Evolutionary conservation across 202 grass and related monocot species (phyloP).

Genomic region (Hordeum pubiflorum): DNA sequence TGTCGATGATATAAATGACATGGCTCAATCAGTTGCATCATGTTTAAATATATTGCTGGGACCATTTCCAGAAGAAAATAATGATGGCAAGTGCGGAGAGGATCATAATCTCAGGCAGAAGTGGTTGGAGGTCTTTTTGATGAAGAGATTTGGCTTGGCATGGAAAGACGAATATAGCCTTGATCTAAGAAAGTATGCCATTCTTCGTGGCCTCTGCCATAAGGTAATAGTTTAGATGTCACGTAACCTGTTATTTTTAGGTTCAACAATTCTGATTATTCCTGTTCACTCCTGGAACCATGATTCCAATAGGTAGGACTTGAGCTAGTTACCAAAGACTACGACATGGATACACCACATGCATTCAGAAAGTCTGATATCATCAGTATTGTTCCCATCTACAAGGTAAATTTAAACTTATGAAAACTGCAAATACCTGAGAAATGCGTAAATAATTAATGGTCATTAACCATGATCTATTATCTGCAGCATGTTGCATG

Average conservation of each 20-base stretch:
- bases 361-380: slow-evolving; percentile 82
- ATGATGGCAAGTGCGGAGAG: slow-evolving; percentile 18
- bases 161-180: slow-evolving; percentile 71
- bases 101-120: slow-evolving; percentile 71
- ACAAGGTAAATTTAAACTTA: slow-evolving; percentile 64
- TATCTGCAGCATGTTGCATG: slow-evolving; percentile 80
- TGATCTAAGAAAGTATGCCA: slow-evolving; percentile 90
- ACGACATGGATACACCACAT: slow-evolving; percentile 66
- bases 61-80: slow-evolving; percentile 55
- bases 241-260: background rate
- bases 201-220: slow-evolving; percentile 95
- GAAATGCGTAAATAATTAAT: slow-evolving; percentile 11
- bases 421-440: background rate
- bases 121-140: slow-evolving; percentile 76
- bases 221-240: slow-evolving; percentile 52
- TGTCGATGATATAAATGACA: slow-evolving; percentile 62
- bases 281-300: slow-evolving; percentile 24
- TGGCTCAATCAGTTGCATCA: slow-evolving; percentile 59
- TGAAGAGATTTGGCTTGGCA: slow-evolving; percentile 72
- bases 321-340: slow-evolving; percentile 90
- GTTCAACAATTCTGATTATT: slow-evolving; percentile 8
- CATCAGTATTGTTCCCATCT: slow-evolving; percentile 84
- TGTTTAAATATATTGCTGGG: slow-evolving; percentile 92
- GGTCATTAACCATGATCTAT: background rate
- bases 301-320: slow-evolving; percentile 70